Base-by-base conservation (phyloP, 768 basidiomycete genomes). In the Suillus decipiens region DNA sequence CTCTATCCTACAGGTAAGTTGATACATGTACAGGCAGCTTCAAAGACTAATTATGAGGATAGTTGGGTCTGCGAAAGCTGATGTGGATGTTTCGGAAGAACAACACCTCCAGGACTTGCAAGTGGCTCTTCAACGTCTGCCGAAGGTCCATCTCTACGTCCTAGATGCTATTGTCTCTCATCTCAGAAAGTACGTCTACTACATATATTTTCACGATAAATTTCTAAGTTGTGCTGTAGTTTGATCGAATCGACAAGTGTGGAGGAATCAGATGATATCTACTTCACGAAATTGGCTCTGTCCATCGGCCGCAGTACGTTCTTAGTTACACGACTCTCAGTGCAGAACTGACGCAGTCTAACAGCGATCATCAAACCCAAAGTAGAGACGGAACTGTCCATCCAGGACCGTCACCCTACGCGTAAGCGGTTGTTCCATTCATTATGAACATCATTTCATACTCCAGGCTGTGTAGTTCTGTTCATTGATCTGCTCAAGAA, bases 381-480 rank as follows among this genome's bases (percentile, higher is more conserved):
- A 75, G 70, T 80, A 45, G 95, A 98, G 72, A 89, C 87, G 6
- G 86, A 93, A 61, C 72, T 95, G 31, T 93, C 95, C 3, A 89
- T 99, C 64, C 93, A 96, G 73, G 95, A 95, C 72, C 90, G 94
- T 45, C 89, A 96, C 78, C 87, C 93, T 59, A 84, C 89, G 17
- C 77, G 92, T 90, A 74, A 67, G 86, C 79, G 31, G 45, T 17
- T 12, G 22, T 54, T 2, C 22, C 22, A 2, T 31, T 56, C 54
- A 17, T 59, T 58, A 19, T 63, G 37, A 28, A 14, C 31, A 31
- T 53, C 36, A 33, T 56, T n/a, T 28, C 24, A 37, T 33, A 39
- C 34, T 10, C 6, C 28, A 51, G 24, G 53, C 45, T 45, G 24
- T 31, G 9, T 57, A 93, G 92, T 92, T 50, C 78, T 98, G 64